Evolutionary conservation across 2,329 filamentous ascomycete species (phyloP).

Genomic region (Albophoma yamanashiensis): DNA sequence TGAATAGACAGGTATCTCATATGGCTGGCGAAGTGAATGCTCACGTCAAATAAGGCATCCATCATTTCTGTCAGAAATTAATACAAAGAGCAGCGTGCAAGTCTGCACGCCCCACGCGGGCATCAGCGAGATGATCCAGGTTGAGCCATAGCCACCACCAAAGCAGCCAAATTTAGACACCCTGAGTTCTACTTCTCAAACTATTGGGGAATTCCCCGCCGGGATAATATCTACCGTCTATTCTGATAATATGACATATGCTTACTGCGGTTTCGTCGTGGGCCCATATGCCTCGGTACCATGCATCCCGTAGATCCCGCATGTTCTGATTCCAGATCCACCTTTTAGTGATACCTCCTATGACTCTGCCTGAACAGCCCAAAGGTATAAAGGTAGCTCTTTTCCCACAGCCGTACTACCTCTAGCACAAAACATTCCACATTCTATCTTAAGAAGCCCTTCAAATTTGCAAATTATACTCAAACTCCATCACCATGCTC

Average conservation of each 20-base stretch:
- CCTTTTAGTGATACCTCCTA: not conserved
- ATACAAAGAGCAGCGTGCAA: no score
- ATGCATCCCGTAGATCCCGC: not conserved
- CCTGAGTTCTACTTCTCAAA: no score
- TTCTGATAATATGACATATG: not conserved
- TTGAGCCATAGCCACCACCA: no score
- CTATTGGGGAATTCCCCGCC: no score
- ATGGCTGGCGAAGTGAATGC: no score
- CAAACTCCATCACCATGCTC: not conserved
- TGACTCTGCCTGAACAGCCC: not conserved
- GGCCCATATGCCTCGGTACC: not conserved
- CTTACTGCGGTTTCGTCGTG: not conserved
- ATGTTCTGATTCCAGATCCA: not conserved
- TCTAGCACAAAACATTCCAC: not conserved
- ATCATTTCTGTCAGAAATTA: no score
- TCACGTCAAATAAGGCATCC: no score
- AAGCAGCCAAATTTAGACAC: no score
- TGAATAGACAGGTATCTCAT: no score
- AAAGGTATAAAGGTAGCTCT: not conserved
- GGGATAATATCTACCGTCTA: not conserved
- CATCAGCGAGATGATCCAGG: no score
- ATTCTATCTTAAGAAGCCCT: not conserved
- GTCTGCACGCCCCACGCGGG: no score
- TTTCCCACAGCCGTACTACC: not conserved
- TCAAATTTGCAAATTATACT: not conserved